Evolutionary conservation across 2,329 filamentous ascomycete species (phyloP).

Genomic region (Juglanconis juglandina): DNA sequence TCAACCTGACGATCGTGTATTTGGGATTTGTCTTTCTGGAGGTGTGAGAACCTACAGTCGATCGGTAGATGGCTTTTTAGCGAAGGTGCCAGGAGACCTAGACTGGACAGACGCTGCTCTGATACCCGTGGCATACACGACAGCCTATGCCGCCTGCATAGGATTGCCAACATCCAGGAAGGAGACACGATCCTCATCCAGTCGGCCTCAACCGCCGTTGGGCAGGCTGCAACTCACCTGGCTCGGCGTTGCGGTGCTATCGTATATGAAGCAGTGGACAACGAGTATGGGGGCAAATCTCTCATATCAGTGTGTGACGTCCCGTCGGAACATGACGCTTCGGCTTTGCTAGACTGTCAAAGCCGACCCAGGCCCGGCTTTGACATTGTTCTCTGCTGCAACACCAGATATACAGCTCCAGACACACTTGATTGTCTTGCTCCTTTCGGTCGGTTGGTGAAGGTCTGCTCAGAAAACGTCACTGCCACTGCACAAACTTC

Average conservation of each 20-base stretch:
- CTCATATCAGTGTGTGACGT: slow-evolving; percentile 21
- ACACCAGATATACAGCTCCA: slow-evolving; percentile 20
- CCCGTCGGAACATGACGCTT: slow-evolving; percentile 23
- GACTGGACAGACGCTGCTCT: slow-evolving; percentile 21
- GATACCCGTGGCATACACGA: slow-evolving; percentile 22
- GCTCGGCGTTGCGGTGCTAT: slow-evolving; percentile 16
- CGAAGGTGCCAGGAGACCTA: slow-evolving; percentile 18
- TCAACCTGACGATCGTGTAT: slow-evolving; percentile 21
- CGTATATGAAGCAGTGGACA: slow-evolving; percentile 23
- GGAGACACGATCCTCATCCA: slow-evolving; percentile 21
- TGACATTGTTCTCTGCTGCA: slow-evolving; percentile 19
- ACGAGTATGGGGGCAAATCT: slow-evolving; percentile 20
- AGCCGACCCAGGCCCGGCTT: slow-evolving; percentile 21
- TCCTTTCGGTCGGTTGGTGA: slow-evolving; percentile 15
- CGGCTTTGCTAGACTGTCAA: not conserved
- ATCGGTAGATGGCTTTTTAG: slow-evolving; percentile 19
- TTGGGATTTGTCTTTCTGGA: slow-evolving; percentile 22
- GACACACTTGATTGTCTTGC: slow-evolving; percentile 30
- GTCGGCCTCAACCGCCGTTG: slow-evolving; percentile 16
- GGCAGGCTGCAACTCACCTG: slow-evolving; percentile 19
- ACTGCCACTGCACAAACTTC: not conserved
- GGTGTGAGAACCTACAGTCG: slow-evolving; percentile 23
- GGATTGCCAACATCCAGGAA: slow-evolving; percentile 20
- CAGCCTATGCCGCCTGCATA: slow-evolving; percentile 22
- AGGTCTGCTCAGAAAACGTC: too few relatives aligned